Base-by-base conservation (phyloP, 345 rosid genomes). In the Aethionema arabicum region DNA sequence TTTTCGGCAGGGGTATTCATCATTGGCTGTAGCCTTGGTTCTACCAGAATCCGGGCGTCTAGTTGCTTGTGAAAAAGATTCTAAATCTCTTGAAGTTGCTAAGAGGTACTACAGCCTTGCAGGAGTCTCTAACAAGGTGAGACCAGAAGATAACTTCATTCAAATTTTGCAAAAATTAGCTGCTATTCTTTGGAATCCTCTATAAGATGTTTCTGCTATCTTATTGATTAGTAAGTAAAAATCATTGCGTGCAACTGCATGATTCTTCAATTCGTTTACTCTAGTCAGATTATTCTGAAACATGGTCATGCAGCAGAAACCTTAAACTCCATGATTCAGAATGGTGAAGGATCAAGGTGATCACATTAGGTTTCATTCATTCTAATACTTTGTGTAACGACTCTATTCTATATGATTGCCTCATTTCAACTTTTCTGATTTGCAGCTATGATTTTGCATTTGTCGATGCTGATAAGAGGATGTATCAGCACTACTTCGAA, bases 381-480 rank as follows among this genome's bases (percentile, higher is more conserved):
- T 6, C 9, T 51, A 21, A 4, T 61, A 27, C 21, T 3, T 42
- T 32, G 11, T 32, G 33, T 35, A 43, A 13, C n/a, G n/a, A n/a
- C 59, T 11, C 57, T 35, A 38, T 38, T 60, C 49, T 14, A 50
- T 27, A 50, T 50, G 15, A 47, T 63, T 37, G 11, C 5, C 57
- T 41, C n/a, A 7, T 55, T 16, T 42, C 27, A 48, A 32, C 10
- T 54, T 21, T 42, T 61, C 3, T 52, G 61, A 37, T 52, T 63
- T 53, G 50, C 77, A 91, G 98, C 77, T 92, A 81, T 70, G 98
- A 92, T 81, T 92, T 92, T 76, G 96, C 98, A 65, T 88, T 92
- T 74, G 83, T 92, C 27, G 96, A 89, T 85, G 96, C 96, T 6
- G 96, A 92, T 70, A 92, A 92, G 81, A 86, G 82, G 79, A 89